Conservation (phyloP, 768 basidiomycete genomes). For the Pholiota microspora region DNA sequence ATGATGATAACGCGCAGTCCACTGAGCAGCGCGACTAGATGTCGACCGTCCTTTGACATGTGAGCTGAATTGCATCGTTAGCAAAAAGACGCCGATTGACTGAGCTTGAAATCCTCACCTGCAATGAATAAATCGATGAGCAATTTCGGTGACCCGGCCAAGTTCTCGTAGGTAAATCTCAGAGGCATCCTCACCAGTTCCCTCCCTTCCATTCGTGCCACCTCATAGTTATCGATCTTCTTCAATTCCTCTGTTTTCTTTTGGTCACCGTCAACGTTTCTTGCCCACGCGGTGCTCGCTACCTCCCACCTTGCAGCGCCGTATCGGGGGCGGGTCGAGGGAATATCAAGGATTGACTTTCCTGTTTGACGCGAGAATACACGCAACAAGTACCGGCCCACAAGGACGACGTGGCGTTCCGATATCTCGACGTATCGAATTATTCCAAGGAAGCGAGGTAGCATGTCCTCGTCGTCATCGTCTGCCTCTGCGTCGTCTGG, state of each 20-base stretch:
- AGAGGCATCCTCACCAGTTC: constrained; percentile 13
- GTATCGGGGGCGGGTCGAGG: constrained; percentile 32
- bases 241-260: background rate
- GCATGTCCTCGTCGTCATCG: background rate
- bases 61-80: constrained; percentile 34
- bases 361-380: constrained; percentile 53
- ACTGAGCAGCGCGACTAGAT: constrained; percentile 38
- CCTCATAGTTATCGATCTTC: constrained; percentile 1
- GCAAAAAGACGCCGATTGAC: background rate
- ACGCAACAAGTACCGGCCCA: constrained; percentile 44
- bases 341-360: constrained; percentile 39
- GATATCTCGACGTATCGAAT: constrained; percentile 70
- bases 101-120: constrained; percentile 29
- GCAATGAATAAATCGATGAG: constrained; percentile 45
- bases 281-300: constrained; percentile 6
- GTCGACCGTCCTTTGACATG: constrained; percentile 47
- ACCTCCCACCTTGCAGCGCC: constrained; percentile 34
- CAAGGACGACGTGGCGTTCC: constrained; percentile 57
- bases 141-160: background rate
- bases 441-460: constrained; percentile 27
- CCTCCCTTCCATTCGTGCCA: constrained; percentile 6
- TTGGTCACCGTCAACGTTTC: background rate
- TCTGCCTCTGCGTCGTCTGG: constrained; percentile 1
- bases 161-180: constrained; percentile 12
- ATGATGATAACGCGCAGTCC: constrained; percentile 42